Percentiles rank a stretch among this genome's conserved stretches.
These are phyloP conservation scores for Inonotus hispidus DNA, from an alignment of 1,284 basidiomycete species.

Conservation along the genomic window DNA sequence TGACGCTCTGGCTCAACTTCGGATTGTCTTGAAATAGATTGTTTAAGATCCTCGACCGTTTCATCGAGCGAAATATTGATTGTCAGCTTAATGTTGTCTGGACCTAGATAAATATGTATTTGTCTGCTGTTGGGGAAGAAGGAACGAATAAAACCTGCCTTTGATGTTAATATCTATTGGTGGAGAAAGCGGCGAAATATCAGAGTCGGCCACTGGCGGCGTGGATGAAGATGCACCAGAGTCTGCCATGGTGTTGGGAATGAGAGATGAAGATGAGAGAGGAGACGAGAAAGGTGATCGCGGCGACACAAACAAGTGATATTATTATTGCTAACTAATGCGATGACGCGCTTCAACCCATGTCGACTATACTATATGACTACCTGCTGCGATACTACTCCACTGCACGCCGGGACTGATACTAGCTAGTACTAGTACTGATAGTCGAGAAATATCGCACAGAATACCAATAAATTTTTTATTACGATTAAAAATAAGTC, in stretches of 20 bases:
- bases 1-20: slow-evolving; percentile 84
- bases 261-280: background rate
- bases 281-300: too few relatives aligned
- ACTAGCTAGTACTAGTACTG: too few relatives aligned
- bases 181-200: slow-evolving; percentile 25
- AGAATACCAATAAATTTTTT: too few relatives aligned
- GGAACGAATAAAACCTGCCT: slow-evolving; percentile 35
- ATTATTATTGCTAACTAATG: too few relatives aligned
- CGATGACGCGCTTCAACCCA: too few relatives aligned
- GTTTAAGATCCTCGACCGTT: slow-evolving; percentile 81
- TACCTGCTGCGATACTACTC: too few relatives aligned
- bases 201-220: slow-evolving; percentile 24
- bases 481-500: background rate
- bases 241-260: slow-evolving; percentile 11
- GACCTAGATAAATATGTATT: slow-evolving; percentile 43
- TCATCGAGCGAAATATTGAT: slow-evolving; percentile 75
- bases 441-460: too few relatives aligned
- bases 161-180: slow-evolving; percentile 76
- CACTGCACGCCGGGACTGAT: too few relatives aligned
- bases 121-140: background rate
- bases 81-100: slow-evolving; percentile 78
- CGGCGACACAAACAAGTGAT: too few relatives aligned
- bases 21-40: slow-evolving; percentile 75
- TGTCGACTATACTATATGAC: too few relatives aligned
- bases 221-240: slow-evolving; percentile 23